Conservation (phyloP, 768 basidiomycete genomes). For the Auriscalpium vulgare region DNA sequence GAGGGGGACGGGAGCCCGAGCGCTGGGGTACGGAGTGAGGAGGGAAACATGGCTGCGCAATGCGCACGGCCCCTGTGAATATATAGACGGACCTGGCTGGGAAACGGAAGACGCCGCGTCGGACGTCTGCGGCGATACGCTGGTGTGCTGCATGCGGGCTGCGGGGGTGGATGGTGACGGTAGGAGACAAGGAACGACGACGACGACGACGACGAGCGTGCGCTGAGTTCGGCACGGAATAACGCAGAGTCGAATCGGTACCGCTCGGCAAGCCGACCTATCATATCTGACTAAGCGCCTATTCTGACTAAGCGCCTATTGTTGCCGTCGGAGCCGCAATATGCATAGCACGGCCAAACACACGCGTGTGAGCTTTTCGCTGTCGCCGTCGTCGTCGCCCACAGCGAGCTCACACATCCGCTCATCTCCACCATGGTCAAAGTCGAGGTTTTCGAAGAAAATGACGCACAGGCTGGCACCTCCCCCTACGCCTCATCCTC, state of each 20-base stretch:
- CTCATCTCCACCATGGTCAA: slow-evolving; percentile 66
- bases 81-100: slow-evolving; percentile 10
- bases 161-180: neutral
- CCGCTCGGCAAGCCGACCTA: neutral
- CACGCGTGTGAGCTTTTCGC: slow-evolving; percentile 1
- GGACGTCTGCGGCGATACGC: neutral
- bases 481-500: slow-evolving; percentile 73
- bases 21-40: slow-evolving; percentile 20
- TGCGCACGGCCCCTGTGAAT: slow-evolving; percentile 7
- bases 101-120: slow-evolving; percentile 5
- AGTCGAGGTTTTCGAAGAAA: slow-evolving; percentile 82
- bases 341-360: neutral
- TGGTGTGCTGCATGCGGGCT: neutral
- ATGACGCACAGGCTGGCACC: slow-evolving; percentile 45
- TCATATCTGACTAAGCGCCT: neutral
- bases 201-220: neutral
- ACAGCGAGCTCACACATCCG: slow-evolving; percentile 8
- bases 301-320: too few relatives aligned
- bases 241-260: neutral
- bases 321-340: neutral
- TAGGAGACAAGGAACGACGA: neutral
- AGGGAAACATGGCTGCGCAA: slow-evolving; percentile 21
- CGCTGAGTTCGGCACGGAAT: neutral
- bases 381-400: neutral
- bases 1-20: slow-evolving; percentile 56